Evolutionary conservation across 176 grass and related monocot genomes (phyloP).

Genomic region (Raddia guianensis): DNA sequence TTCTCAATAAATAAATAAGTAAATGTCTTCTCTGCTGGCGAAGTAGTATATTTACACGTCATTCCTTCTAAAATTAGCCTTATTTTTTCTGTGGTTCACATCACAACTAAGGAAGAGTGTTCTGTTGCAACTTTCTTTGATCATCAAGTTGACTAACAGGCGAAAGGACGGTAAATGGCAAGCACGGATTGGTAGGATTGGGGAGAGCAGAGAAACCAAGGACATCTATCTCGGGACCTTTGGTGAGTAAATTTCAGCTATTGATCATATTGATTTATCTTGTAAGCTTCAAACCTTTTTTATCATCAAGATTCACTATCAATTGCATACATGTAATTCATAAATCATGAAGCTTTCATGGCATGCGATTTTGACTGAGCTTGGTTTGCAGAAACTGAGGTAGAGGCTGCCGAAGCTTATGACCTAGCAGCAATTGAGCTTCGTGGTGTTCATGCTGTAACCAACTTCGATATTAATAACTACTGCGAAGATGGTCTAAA

Average conservation of each 20-base stretch:
- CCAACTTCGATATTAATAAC: conserved; percentile 88
- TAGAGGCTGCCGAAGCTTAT: conserved; percentile 91
- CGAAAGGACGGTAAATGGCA: conserved; percentile 97
- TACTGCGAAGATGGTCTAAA: conserved; percentile 63
- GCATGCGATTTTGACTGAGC: not conserved
- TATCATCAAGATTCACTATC: not conserved
- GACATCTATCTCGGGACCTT: conserved; percentile 98
- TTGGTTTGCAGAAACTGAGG: conserved; percentile 77
- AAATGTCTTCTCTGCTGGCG: not conserved
- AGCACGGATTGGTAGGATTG: conserved; percentile 90
- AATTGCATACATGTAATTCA: not conserved
- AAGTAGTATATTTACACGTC: not conserved
- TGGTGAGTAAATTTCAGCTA: conserved; percentile 51
- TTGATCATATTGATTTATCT: conserved; percentile 13
- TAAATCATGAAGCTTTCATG: not conserved
- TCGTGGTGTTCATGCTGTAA: conserved; percentile 77
- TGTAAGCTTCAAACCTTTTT: not conserved
- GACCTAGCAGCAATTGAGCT: conserved; percentile 95
- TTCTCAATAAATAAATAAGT: too few species aligned
- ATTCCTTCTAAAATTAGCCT: not conserved
- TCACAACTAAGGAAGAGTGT: conserved; percentile 12
- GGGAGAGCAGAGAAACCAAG: conserved; percentile 89
- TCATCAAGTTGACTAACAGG: conserved; percentile 46
- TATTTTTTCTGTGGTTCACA: not conserved
- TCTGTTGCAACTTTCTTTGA: conserved; percentile 36